Evolutionary conservation across 225 moss, liverwort and hornwort species (phyloP).

Genomic region (Marchantia polymorpha): DNA sequence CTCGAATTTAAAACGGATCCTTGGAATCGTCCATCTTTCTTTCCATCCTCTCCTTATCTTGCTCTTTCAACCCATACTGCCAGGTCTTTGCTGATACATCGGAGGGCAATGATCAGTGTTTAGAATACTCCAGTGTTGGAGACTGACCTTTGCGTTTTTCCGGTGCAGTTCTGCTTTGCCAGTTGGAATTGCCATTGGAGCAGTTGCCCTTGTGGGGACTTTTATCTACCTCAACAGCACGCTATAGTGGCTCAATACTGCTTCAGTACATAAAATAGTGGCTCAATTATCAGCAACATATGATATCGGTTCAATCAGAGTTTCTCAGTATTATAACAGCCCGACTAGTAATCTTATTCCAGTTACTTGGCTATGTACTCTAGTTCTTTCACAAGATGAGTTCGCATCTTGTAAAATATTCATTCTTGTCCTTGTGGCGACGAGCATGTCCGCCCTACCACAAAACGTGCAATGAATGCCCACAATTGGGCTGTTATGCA

Average conservation of each 20-base stretch:
- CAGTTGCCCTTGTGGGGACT: constrained; percentile 40
- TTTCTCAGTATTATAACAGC: not conserved
- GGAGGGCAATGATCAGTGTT: constrained; percentile 1
- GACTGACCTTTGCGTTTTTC: constrained; percentile 12
- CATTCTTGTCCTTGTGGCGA: constrained; percentile 12
- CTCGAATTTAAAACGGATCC: not conserved
- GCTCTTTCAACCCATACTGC: not conserved
- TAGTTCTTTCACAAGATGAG: constrained; percentile 2
- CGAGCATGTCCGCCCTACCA: not conserved
- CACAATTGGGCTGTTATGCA: constrained; percentile 6
- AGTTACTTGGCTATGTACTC: not conserved
- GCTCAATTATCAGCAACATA: not conserved
- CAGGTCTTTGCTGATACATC: not conserved
- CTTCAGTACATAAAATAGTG: not conserved
- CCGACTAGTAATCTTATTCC: not conserved
- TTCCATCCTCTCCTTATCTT: not conserved
- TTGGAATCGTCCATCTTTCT: not conserved
- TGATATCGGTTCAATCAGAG: constrained; percentile 8
- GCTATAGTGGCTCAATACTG: constrained; percentile 28
- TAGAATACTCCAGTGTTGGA: not conserved
- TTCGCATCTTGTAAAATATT: not conserved
- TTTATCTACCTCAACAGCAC: constrained; percentile 49
- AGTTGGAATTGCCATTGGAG: constrained; percentile 46
- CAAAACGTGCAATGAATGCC: constrained; percentile 1
- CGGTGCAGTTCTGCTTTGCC: constrained; percentile 43